phyloP scores from a whole-genome alignment of 2,329 filamentous ascomycete species.

The Colletotrichum lupini region DNA sequence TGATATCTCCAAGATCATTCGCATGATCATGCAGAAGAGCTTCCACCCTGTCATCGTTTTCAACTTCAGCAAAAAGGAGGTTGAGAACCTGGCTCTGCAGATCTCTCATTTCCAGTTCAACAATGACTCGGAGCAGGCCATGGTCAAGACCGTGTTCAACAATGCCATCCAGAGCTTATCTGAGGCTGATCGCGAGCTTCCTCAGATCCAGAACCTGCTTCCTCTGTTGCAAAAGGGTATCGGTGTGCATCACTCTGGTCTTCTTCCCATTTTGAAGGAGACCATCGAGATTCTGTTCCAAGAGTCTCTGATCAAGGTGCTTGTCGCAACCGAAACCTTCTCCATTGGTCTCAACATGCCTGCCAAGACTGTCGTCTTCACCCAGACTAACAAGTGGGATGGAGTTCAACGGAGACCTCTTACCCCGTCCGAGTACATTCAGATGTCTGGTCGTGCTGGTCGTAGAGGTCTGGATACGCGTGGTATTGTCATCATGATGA shows the following conservation, averaged over 20 bases:
- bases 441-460: slow-evolving; percentile 98
- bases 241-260: slow-evolving; percentile 95
- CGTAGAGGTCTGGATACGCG: slow-evolving; percentile 97
- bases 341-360: slow-evolving; percentile 99
- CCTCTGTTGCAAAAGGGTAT: slow-evolving; percentile 92
- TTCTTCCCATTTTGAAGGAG: slow-evolving; percentile 96
- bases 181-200: slow-evolving; percentile 87
- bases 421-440: slow-evolving; percentile 95
- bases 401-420: slow-evolving; percentile 83
- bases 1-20: slow-evolving; percentile 97
- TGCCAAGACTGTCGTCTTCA: slow-evolving; percentile 99
- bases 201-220: slow-evolving; percentile 90
- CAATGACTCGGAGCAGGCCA: slow-evolving; percentile 92
- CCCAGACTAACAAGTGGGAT: slow-evolving; percentile 94
- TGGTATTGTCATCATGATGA: slow-evolving; percentile 99
- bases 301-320: slow-evolving; percentile 95
- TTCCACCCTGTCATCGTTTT: slow-evolving; percentile 99
- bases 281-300: slow-evolving; percentile 99
- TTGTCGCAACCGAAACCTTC: slow-evolving; percentile 98
- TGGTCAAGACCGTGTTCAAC: slow-evolving; percentile 94
- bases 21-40: slow-evolving; percentile 98
- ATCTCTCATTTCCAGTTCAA: slow-evolving; percentile 94
- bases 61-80: slow-evolving; percentile 98
- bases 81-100: slow-evolving; percentile 88
- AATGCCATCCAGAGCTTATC: slow-evolving; percentile 94